Conservation (phyloP, 192 early-diverging fungal genomes). For the Coemansia sp. region DNA sequence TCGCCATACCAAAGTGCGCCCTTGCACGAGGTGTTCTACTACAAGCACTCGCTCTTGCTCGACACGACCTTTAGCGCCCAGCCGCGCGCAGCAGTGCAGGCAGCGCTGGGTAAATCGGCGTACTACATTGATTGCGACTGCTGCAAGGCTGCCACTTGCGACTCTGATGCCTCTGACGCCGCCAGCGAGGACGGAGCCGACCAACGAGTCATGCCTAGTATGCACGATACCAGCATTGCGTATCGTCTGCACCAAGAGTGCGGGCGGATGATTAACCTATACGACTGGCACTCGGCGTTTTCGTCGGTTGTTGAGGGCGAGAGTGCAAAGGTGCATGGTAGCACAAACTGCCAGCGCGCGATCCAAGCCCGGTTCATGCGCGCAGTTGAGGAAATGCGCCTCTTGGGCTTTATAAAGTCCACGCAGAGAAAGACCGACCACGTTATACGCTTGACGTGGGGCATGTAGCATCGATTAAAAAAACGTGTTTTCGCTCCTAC, state of each 20-base stretch:
- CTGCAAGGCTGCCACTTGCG: slow-evolving; percentile 51
- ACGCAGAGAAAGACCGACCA: slow-evolving; percentile 94
- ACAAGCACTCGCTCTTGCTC: slow-evolving; percentile 67
- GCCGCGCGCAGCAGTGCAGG: slow-evolving; percentile 83
- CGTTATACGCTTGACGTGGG: slow-evolving; percentile 85
- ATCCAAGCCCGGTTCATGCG: slow-evolving; percentile 85
- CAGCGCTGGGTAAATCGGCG: slow-evolving; percentile 74
- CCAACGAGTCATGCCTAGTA: slow-evolving; percentile 60
- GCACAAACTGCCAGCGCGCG: slow-evolving; percentile 51
- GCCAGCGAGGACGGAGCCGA: slow-evolving; percentile 37
- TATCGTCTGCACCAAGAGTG: slow-evolving; percentile 93
- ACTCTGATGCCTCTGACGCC: slow-evolving; percentile 16
- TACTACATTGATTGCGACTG: slow-evolving; percentile 86
- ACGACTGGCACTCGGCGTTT: slow-evolving; percentile 92
- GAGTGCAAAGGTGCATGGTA: background rate
- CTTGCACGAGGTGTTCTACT: slow-evolving; percentile 83
- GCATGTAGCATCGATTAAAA: too few species aligned
- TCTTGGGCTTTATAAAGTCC: slow-evolving; percentile 87
- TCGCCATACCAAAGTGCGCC: slow-evolving; percentile 65
- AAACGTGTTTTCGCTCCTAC: too few species aligned
- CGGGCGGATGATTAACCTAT: slow-evolving; percentile 92
- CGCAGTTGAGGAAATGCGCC: slow-evolving; percentile 84
- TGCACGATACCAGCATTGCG: slow-evolving; percentile 85
- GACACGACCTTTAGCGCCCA: slow-evolving; percentile 84
- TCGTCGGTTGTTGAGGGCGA: slow-evolving; percentile 74